Evolutionary conservation across 164 flowering plant species (phyloP), one percentile per base, ranked within the genome.

Genomic region (Stephania japonica): DNA sequence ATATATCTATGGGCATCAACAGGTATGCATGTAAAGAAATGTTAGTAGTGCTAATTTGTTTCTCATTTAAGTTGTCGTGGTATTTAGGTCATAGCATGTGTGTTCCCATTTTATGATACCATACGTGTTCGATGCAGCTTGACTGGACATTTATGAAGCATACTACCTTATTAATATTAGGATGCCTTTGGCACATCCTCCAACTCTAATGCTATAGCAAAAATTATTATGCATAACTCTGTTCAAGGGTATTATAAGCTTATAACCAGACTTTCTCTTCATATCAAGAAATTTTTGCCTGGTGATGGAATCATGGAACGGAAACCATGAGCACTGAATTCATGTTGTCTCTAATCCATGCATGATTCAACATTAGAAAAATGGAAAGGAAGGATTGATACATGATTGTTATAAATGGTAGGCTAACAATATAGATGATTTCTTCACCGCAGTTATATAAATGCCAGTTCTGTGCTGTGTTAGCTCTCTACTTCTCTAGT

Each of bases 1-100:
- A 82, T 95, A 95, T 80, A 95, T 93, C n/a, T 95, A 95, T 79
- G 83, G 88, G 56, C 83, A 42, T 43, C 88, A 87, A 73, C 99
- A 95, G 98, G 99, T 93, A 82, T 64, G 43, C 21, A 32, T 27
- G 32, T 47, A 10, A 32, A 47, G 65, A 7, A 26, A 53, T 10
- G 41, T 69, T 41, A 71, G 65, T 19, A 25, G 59, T 24, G 19
- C 38, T 32, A 32, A 32, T 32, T 32, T 32, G 32, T 67, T 59
- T 77, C 24, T 4, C 23, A 23, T 66, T 67, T 25, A 13, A 21
- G 25, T 59, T 56, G 25, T 47, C 25, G 23, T 16, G 61, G 19
- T 53, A 56, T 47, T 42, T 42, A n/a, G 12, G 70, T 66, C n/a
- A 19, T 67, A 12, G 32, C 38, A 68, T 53, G 61, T 53, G 27